Percentiles rank a stretch among this genome's conserved stretches.
These are phyloP conservation scores for Letharia columbiana DNA, from an alignment of 495 filamentous ascomycete species.

Conservation along the genomic window DNA sequence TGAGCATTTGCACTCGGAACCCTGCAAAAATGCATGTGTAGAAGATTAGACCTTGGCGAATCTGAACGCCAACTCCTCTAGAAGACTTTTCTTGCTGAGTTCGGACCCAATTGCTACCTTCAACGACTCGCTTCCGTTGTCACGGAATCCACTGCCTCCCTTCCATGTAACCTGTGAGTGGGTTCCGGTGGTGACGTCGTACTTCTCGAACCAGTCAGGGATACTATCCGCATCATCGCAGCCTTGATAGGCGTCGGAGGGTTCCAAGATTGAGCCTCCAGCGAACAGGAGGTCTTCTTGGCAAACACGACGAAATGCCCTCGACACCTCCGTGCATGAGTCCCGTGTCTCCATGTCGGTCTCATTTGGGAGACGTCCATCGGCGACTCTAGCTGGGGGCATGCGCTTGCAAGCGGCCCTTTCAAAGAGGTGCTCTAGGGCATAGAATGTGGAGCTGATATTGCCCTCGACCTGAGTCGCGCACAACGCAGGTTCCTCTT, in stretches of 20 bases:
- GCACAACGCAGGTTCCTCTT: neutral
- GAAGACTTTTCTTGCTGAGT: neutral
- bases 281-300: neutral
- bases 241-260: neutral
- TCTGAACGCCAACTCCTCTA: neutral
- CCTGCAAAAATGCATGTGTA: no score
- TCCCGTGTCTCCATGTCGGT: neutral
- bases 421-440: conserved; percentile 1
- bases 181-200: neutral
- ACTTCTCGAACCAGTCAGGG: neutral
- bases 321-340: neutral
- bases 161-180: neutral
- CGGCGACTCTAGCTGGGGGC: neutral
- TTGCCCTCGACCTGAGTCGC: neutral
- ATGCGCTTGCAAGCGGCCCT: neutral
- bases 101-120: neutral
- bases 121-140: neutral
- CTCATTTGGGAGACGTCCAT: neutral
- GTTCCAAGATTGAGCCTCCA: neutral
- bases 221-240: neutral
- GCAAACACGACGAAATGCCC: neutral
- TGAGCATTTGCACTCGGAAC: no score
- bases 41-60: neutral
- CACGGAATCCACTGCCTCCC: neutral
- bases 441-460: neutral